Percentiles rank a stretch among this genome's conserved stretches.
Evolutionary conservation across 768 basidiomycete species (phyloP).

Genomic region (Sarcodon aspratus): DNA sequence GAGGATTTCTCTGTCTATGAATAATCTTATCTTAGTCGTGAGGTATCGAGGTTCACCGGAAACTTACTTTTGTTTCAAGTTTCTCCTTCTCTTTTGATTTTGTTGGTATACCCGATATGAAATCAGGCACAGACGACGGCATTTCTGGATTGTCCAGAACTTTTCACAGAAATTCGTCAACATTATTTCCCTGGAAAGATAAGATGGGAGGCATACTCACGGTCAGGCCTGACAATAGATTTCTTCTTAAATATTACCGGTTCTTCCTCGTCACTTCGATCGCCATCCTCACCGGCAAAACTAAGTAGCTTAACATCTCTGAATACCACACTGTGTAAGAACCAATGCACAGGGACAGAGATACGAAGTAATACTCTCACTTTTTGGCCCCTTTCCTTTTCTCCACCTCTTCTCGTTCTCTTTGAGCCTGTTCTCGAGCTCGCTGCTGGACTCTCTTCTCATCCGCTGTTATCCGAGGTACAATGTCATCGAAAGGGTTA

Average conservation of each 20-base stretch:
- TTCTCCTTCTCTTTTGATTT: neutral
- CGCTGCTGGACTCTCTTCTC: constrained; percentile 79
- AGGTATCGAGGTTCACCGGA: too few relatives aligned
- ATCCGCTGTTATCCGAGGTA: constrained; percentile 91
- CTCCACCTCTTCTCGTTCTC: constrained; percentile 67
- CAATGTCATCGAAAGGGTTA: constrained; percentile 92
- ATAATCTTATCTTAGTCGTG: neutral
- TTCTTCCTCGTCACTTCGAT: constrained; percentile 45
- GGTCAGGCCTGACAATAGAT: constrained; percentile 71
- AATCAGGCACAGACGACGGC: constrained; percentile 6
- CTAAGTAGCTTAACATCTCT: constrained; percentile 88
- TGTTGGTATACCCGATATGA: constrained; percentile 4
- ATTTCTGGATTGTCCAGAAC: constrained; percentile 24
- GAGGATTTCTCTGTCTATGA: constrained; percentile 19
- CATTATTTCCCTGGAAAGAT: neutral
- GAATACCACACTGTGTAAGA: neutral
- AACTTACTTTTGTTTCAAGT: too few relatives aligned
- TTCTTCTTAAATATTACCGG: constrained; percentile 55
- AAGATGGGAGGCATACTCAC: constrained; percentile 31
- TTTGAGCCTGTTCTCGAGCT: constrained; percentile 65
- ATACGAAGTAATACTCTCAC: constrained; percentile 32
- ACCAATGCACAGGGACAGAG: neutral
- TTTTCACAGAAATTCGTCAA: constrained; percentile 3
- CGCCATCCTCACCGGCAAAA: constrained; percentile 70
- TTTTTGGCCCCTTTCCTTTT: constrained; percentile 78